These are phyloP conservation scores for Chara braunii DNA, from an alignment of 139 green algal species.

Conservation along the genomic window DNA sequence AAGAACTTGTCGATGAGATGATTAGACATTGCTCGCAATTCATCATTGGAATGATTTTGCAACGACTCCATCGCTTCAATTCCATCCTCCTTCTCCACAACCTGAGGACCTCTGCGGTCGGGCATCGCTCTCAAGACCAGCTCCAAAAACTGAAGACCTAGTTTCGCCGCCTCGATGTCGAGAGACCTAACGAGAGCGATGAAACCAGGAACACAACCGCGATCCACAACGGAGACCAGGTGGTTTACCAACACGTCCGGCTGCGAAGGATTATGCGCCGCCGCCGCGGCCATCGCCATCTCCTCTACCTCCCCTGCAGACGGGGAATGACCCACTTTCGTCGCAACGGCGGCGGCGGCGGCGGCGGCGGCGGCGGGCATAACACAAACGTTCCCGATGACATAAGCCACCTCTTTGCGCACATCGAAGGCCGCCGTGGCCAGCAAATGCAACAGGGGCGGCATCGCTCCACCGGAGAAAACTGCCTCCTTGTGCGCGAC, in stretches of 20 bases:
- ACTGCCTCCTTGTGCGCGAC: slow-evolving; percentile 24
- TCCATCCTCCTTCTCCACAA: slow-evolving; percentile 37
- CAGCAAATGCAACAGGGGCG: slow-evolving; percentile 21
- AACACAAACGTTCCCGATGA: slow-evolving; percentile 30
- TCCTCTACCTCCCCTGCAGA: too few species aligned
- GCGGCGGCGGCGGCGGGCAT: too few species aligned
- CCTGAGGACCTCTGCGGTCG: slow-evolving; percentile 1
- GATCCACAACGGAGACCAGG: slow-evolving; percentile 14
- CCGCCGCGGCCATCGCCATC: too few species aligned
- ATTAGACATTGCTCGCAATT: slow-evolving; percentile 31
- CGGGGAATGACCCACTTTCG: too few species aligned
- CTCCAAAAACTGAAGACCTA: slow-evolving; percentile 35
- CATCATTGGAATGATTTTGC: slow-evolving; percentile 35
- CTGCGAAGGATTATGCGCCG: too few species aligned
- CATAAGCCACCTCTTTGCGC: slow-evolving; percentile 31
- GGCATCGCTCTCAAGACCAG: slow-evolving; percentile 33
- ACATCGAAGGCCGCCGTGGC: slow-evolving; percentile 13
- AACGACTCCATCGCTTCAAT: slow-evolving; percentile 40
- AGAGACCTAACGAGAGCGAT: slow-evolving; percentile 25
- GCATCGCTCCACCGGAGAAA: background rate
- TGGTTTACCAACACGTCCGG: slow-evolving; percentile 1
- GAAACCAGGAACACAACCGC: slow-evolving; percentile 17
- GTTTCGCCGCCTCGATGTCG: slow-evolving; percentile 22
- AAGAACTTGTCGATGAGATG: slow-evolving; percentile 40
- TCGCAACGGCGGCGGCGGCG: too few species aligned